Percentiles rank a stretch among this genome's conserved stretches.
Evolutionary conservation across 306 rosid genomes (phyloP).

Genomic region (Gynostemma pentaphyllum): DNA sequence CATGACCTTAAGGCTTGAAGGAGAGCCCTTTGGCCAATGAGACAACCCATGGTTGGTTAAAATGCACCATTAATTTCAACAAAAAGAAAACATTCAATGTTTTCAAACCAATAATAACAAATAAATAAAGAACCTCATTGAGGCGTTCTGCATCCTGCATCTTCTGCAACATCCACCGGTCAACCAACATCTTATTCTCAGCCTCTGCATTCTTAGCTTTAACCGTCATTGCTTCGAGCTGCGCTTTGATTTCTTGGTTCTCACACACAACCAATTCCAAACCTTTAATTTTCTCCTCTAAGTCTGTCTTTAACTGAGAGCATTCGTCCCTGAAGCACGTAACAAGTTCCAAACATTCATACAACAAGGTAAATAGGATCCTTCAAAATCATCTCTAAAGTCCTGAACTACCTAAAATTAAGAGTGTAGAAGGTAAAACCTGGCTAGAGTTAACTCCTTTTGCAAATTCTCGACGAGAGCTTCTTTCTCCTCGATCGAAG

Average conservation of each 20-base stretch:
- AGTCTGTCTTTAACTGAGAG: slow-evolving; percentile 50
- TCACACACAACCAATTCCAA: slow-evolving; percentile 62
- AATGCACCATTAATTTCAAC: neutral
- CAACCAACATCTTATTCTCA: slow-evolving; percentile 83
- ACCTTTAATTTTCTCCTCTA: slow-evolving; percentile 62
- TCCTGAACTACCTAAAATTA: neutral
- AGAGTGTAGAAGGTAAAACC: slow-evolving; percentile 26
- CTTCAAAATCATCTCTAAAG: slow-evolving; percentile 1
- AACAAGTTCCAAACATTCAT: slow-evolving; percentile 5
- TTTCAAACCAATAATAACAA: neutral
- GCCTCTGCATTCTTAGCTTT: slow-evolving; percentile 67
- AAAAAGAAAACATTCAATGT: neutral
- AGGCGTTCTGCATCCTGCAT: slow-evolving; percentile 99
- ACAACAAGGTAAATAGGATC: neutral
- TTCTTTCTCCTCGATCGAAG: slow-evolving; percentile 59
- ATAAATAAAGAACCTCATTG: slow-evolving; percentile 54
- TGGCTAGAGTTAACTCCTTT: slow-evolving; percentile 49
- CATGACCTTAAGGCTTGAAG: too few species aligned
- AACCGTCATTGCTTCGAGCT: slow-evolving; percentile 47
- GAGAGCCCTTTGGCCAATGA: too few species aligned
- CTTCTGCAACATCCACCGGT: slow-evolving; percentile 95
- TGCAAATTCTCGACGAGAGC: slow-evolving; percentile 30
- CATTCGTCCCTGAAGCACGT: slow-evolving; percentile 55
- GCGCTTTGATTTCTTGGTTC: slow-evolving; percentile 58
- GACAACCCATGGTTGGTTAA: too few species aligned